A percentile compares a stretch with the other conserved stretches of the same genome.
phyloP scores from a whole-genome alignment of 192 early-diverging fungal genomes.

The Dispira simplex region DNA sequence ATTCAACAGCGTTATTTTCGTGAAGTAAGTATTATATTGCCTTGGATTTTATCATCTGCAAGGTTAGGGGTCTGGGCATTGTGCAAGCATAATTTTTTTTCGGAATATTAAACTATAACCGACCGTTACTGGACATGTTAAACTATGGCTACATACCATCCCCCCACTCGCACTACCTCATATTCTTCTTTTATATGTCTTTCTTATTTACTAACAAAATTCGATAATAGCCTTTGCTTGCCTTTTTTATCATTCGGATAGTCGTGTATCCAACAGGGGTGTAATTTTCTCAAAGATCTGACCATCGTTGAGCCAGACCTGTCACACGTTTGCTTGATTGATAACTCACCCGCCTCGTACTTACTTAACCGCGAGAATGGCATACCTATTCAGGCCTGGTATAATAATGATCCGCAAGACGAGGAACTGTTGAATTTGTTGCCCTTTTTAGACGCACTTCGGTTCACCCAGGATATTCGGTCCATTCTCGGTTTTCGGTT shows the following conservation, averaged over 20 bases:
- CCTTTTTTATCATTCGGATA: slow-evolving; percentile 13
- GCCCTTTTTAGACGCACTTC: slow-evolving; percentile 74
- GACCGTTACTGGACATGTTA: neutral
- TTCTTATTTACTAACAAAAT: neutral
- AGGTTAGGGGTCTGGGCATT: neutral
- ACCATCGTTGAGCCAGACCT: slow-evolving; percentile 57
- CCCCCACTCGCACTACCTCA: neutral
- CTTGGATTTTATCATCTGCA: neutral
- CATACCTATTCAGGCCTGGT: slow-evolving; percentile 81
- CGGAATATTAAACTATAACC: neutral
- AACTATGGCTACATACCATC: neutral
- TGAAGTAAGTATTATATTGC: slow-evolving; percentile 29
- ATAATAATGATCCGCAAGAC: slow-evolving; percentile 48
- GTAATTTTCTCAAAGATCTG: slow-evolving; percentile 67
- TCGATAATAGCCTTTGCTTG: slow-evolving; percentile 9
- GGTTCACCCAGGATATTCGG: slow-evolving; percentile 76
- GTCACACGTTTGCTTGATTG: slow-evolving; percentile 64
- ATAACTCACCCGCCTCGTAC: slow-evolving; percentile 67
- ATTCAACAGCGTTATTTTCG: slow-evolving; percentile 67
- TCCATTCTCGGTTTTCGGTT: slow-evolving; percentile 33
- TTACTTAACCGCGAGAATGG: slow-evolving; percentile 71
- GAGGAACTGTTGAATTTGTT: slow-evolving; percentile 73
- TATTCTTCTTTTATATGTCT: neutral
- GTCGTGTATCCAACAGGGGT: slow-evolving; percentile 52
- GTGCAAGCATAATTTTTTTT: neutral